phyloP scores from a whole-genome alignment of 805 yeast species.

The Brettanomyces naardenensis region DNA sequence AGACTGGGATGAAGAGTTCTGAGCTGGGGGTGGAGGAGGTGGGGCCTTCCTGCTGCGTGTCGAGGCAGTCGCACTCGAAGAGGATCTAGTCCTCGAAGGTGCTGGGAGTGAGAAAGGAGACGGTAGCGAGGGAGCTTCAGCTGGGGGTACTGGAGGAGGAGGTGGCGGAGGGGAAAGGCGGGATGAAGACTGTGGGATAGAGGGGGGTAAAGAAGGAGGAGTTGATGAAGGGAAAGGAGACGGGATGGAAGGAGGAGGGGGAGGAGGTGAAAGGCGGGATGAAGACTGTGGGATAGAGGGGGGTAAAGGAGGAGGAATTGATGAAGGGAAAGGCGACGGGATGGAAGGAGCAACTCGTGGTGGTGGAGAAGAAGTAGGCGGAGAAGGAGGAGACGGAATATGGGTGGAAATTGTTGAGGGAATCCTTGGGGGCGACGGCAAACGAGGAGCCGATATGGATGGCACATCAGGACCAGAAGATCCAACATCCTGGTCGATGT shows the following conservation, averaged over 20 bases:
- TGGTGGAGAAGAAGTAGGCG: conserved; percentile 16
- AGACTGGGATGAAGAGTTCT: conserved; percentile 6
- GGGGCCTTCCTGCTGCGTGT: conserved; percentile 10
- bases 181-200: conserved; percentile 15
- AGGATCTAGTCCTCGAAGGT: conserved; percentile 3
- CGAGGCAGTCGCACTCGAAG: conserved; percentile 5
- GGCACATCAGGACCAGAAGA: too few species aligned
- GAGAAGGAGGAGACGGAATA: conserved; percentile 11
- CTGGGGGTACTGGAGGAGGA: conserved; percentile 5
- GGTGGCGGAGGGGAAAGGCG: conserved; percentile 13
- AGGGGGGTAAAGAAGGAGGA: conserved; percentile 13
- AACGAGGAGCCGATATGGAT: too few species aligned
- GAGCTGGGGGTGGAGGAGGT: conserved; percentile 26
- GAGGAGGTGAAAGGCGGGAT: conserved; percentile 13
- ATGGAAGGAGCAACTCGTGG: conserved; percentile 3
- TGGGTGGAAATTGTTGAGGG: conserved; percentile 17
- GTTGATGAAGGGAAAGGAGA: conserved; percentile 18
- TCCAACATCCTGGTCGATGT: too few species aligned
- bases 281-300: conserved; percentile 14
- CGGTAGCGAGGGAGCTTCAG: conserved; percentile 8
- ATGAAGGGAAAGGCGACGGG: conserved; percentile 16
- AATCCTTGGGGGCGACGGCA: conserved; percentile 9
- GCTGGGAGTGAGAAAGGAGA: conserved; percentile 6
- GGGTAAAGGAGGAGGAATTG: conserved; percentile 15
- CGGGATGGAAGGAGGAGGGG: conserved; percentile 3